Base-by-base conservation (phyloP, 2,329 filamentous ascomycete species). In the Colletotrichum orbiculare region DNA sequence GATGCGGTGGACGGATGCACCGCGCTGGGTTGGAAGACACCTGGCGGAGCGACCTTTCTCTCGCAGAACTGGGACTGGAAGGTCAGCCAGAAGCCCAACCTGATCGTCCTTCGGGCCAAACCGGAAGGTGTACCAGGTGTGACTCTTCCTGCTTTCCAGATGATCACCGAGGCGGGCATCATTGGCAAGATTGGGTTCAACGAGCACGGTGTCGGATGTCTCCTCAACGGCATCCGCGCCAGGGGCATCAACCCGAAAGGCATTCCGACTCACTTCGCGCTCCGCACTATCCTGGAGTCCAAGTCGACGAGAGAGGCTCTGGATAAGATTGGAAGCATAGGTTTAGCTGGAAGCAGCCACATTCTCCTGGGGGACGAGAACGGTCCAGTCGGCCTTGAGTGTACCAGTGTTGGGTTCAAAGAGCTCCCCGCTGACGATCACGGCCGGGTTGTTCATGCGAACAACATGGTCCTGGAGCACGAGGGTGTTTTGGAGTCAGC, bases 121-220 rank as follows among this genome's bases (percentile, higher is more conserved):
- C 47, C 47, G 35, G 25, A n/a, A 35, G 47, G 47, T 9, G 33
- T 50, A 34, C 47, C 47, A 9, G 33, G 34, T 7, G n/a, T 50
- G 35, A 38, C 42, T 7, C 55, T 81, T 35, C 85, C 85, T 0
- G 76, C 76, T 2, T 82, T 88, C 61, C 73, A 82, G 13, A 87
- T 86, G 77, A 77, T 89, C 25, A 89, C 86, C 0, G 87, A 89
- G 54, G 80, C 82, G 0, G 87, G 87, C 12, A 81, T 89, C 25
- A 82, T 91, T 39, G 88, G 87, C 12, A 91, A 91, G 73, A 89
- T 91, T 25, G 89, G 89, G 0, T 78, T 90, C 68, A 91, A 91
- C 70, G 77, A 76, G 13, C 71, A 73, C 0, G 86, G 87, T 0
- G 85, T 91, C 0, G 88, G 87, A 0, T 59, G 55, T 6, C 25